Base-by-base conservation (phyloP, 2,329 filamentous ascomycete species). In the Claviceps monticola region DNA sequence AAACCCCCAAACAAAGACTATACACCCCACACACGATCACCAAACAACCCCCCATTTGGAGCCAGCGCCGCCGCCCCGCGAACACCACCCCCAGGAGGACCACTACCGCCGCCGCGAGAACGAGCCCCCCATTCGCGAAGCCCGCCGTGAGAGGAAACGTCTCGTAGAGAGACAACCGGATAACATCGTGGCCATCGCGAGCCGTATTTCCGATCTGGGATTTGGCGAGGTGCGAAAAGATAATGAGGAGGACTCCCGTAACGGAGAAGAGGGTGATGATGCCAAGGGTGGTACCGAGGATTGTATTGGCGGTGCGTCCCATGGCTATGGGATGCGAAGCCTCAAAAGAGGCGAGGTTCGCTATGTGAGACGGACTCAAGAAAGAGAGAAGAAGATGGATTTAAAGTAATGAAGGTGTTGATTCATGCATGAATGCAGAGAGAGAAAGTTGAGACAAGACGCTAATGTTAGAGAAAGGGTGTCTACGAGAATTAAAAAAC, bases 81-180 rank as follows among this genome's bases (percentile, higher is more conserved):
- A 85, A 78, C 56, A 83, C 74, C 51, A 91, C 70, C n/a, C 79
- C 85, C 3, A 85, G 85, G 16, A 93, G 68, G 6, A 84, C 85
- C 55, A 82, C 64, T 51, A 83, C 60, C 66, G 88, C 88, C 23
- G 83, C 81, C 59, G 80, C 62, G 65, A 91, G 81, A 63, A 89
- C 78, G 61, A 90, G 72, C 60, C 82, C 73, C 55, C 82, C 78
- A 65, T 90, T 90, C 62, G 75, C 81, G 56, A 90, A 80, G 54
- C 82, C 84, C 50, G 82, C 85, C 78, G 70, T 71, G 49, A 81
- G 65, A 9, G 78, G 78, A 52, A 80, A 78, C 34, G 64, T 63
- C 57, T 72, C 69, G 63, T 78, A 77, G 21, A 80, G 63, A 43
- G 80, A 63, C 56, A 76, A 70, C 52, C 72, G 69, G 34, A 74